phyloP scores from a whole-genome alignment of 75 land plant species.

The Picea sitchensis region DNA sequence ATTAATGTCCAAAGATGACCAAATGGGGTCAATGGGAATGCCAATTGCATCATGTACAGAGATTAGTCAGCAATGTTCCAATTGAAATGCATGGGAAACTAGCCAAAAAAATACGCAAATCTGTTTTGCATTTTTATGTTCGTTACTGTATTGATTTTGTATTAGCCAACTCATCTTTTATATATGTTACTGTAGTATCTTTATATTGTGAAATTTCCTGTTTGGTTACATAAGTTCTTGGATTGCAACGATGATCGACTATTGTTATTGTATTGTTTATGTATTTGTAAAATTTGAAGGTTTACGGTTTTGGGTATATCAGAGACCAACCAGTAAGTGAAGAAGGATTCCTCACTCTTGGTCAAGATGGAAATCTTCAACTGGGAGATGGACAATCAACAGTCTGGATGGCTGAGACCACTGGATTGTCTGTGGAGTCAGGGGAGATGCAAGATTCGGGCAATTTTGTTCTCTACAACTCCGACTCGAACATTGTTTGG shows the following conservation, averaged over 20 bases:
- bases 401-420: slow-evolving; percentile 44
- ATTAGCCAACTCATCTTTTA: not conserved
- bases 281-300: slow-evolving; percentile 1
- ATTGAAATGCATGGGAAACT: too few species aligned
- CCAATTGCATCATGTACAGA: too few species aligned
- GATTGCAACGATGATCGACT: not conserved
- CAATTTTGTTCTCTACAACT: slow-evolving; percentile 32
- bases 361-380: slow-evolving; percentile 33
- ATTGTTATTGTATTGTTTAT: not conserved
- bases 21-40: too few species aligned
- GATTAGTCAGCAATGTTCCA: too few species aligned
- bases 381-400: slow-evolving; percentile 26
- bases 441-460: slow-evolving; percentile 45
- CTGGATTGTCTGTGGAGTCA: slow-evolving; percentile 12
- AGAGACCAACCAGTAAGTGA: slow-evolving; percentile 27
- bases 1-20: too few species aligned
- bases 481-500: slow-evolving; percentile 1
- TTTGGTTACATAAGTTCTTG: not conserved
- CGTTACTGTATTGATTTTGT: not conserved
- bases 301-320: not conserved
- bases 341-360: slow-evolving; percentile 31
- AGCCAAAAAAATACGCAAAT: too few species aligned
- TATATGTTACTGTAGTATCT: not conserved
- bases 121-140: not conserved
- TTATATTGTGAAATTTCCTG: not conserved